Evolutionary conservation across 345 rosid species (phyloP).

Genomic region (Mangifera indica): DNA sequence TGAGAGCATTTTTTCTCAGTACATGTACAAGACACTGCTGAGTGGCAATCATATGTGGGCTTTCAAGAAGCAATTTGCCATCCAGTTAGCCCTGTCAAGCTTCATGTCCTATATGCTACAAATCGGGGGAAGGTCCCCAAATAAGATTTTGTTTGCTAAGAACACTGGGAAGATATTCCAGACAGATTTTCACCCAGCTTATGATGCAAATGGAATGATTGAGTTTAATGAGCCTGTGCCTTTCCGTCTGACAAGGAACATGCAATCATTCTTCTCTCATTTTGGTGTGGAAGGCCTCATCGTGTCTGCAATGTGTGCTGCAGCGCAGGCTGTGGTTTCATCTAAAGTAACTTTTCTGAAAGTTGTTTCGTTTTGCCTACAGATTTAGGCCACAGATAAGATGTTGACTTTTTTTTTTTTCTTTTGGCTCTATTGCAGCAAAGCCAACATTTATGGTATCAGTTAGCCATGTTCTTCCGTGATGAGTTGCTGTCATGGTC

Average conservation of each 20-base stretch:
- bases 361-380: background rate
- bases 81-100: constrained; percentile 94
- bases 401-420: constrained; percentile 12
- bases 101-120: constrained; percentile 99
- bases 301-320: constrained; percentile 90
- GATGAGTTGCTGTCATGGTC: constrained; percentile 94
- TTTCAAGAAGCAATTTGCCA: constrained; percentile 94
- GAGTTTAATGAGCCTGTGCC: constrained; percentile 95
- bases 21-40: constrained; percentile 87
- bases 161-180: constrained; percentile 97
- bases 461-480: constrained; percentile 96
- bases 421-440: constrained; percentile 52
- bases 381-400: background rate
- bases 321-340: constrained; percentile 89
- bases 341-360: constrained; percentile 59
- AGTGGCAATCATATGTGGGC: constrained; percentile 97
- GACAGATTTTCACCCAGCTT: constrained; percentile 97
- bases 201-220: constrained; percentile 82
- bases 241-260: constrained; percentile 94
- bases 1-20: constrained; percentile 87
- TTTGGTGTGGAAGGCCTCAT: constrained; percentile 96
- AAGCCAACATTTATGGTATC: constrained; percentile 87
- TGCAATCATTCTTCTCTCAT: constrained; percentile 95
- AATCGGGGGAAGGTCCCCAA: constrained; percentile 97
- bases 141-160: constrained; percentile 91